phyloP scores from a whole-genome alignment of 192 early-diverging fungal genomes.

The Tieghemiomyces parasiticus region DNA sequence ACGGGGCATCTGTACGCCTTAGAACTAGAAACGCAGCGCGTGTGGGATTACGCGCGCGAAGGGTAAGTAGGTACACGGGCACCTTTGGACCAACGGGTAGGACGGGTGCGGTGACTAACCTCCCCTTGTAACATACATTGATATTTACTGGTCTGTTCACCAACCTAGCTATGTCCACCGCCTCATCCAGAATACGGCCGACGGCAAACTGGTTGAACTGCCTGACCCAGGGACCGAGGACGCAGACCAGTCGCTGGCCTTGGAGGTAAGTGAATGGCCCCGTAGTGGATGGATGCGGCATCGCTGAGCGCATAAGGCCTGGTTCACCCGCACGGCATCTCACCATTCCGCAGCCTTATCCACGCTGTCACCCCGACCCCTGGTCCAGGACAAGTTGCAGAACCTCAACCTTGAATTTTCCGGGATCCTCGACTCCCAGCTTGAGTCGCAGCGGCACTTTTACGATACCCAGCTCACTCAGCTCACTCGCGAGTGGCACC shows the following conservation, averaged over 20 bases:
- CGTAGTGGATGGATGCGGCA: too few relatives aligned
- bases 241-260: constrained; percentile 11
- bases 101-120: too few relatives aligned
- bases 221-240: constrained; percentile 16
- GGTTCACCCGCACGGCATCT: too few relatives aligned
- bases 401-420: constrained; percentile 68
- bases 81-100: too few relatives aligned
- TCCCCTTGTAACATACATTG: too few relatives aligned
- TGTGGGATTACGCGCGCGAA: constrained; percentile 98
- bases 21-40: constrained; percentile 88
- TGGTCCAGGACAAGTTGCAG: constrained; percentile 56
- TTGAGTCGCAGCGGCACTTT: constrained; percentile 76
- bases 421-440: constrained; percentile 62
- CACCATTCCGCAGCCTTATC: too few relatives aligned
- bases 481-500: constrained; percentile 39
- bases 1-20: constrained; percentile 80
- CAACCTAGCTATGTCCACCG: constrained; percentile 66
- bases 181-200: constrained; percentile 75
- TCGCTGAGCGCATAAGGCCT: too few relatives aligned
- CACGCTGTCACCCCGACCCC: too few relatives aligned
- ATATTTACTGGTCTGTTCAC: too few relatives aligned
- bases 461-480: constrained; percentile 56
- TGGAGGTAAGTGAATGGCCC: too few relatives aligned
- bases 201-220: constrained; percentile 88
- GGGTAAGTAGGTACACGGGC: too few relatives aligned